Base-by-base conservation (phyloP, 257 asterid genomes). In the Gynochthodes officinalis region DNA sequence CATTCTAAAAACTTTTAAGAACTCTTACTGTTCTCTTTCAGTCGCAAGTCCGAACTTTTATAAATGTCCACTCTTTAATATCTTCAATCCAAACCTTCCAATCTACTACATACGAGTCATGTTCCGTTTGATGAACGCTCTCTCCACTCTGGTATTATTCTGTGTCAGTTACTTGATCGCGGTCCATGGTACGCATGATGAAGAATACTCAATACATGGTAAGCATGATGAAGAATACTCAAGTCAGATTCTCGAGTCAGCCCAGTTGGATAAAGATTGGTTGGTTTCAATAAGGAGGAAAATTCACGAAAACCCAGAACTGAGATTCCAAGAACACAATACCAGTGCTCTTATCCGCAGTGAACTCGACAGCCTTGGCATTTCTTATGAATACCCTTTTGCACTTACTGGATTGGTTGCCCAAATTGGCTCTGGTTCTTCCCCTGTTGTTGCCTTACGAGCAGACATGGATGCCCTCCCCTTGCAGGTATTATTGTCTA, bases 391-490 rank as follows among this genome's bases (percentile, higher is more conserved):
- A 52, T 86, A 86, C 88, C 96, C 97, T 43, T 79, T 84, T 82
- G 93, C 93, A 11, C 81, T 78, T 78, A 92, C 96, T 78, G 97
- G 97, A 25, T 27, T 92, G 78, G 97, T 92, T 62, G 97, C 96
- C 76, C 90, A 78, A 78, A 84, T 92, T 70, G 96, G 96, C 69
- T 79, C 89, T 66, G 92, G 96, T 70, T 77, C 75, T 40, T 81
- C 82, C 12, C 97, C 96, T 71, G 83, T 92, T 40, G 89, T 89
- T 74, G 96, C 97, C 76, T 78, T 92, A 0, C 89, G 96, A 75
- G 97, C 97, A 71, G 97, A 92, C 60, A 89, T 89, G 93, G 97
- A 92, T 80, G 97, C 96, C 70, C 90, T 92, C 43, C 93, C 96
- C 15, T 7, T 88, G 75, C 93, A 92, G 91, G 96, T 86, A 63